Evolutionary conservation across 2,329 filamentous ascomycete genomes (phyloP), one percentile per base, ranked within the genome.

Genomic region (Parastagonospora nodorum): DNA sequence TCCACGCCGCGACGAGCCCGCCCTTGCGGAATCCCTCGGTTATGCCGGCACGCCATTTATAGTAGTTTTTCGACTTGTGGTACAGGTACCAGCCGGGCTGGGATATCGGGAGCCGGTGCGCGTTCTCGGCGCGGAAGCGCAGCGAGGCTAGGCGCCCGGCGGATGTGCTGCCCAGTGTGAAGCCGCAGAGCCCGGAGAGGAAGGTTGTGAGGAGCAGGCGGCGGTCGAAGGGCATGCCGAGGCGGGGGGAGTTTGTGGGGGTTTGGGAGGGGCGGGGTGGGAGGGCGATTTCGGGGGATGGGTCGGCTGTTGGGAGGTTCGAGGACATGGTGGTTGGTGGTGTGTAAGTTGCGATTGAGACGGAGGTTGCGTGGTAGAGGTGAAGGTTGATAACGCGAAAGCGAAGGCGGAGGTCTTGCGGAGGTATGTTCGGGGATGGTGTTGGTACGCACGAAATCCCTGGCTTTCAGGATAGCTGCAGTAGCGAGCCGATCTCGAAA

Each of bases 61-160:
- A 86, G 77, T 99, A 97, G 75, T 96, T 97, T 75, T 97, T 97
- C 71, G 86, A 90, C 77, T 97, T 97, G 79, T 97, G 93, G 75
- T 99, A 99, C n/a, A 97, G 84, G 71, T 93, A 99, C 94, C 94
- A 99, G 14, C 92, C 93, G 2, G 87, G 85, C 24, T 90, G 87
- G 1, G 87, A 87, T 3, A 84, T 86, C 15, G 94, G 94, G 55
- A 97, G 85, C 60, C 93, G 89, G 79, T 99, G 94, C 1, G 94
- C 92, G 70, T 99, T 96, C 76, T 99, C 94, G 53, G 94, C 94
- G 48, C 93, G 88, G 78, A 97, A 99, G 33, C 89, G 88, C 50
- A 96, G 81, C 44, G 89, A 87, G 1, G 90, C 84, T 69, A 83
- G 86, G 67, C 86, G 86, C 51, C 86, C 87, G 19, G 90, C 91